Evolutionary conservation across 495 filamentous ascomycete genomes (phyloP).

Genomic region (Neurospora sp.): DNA sequence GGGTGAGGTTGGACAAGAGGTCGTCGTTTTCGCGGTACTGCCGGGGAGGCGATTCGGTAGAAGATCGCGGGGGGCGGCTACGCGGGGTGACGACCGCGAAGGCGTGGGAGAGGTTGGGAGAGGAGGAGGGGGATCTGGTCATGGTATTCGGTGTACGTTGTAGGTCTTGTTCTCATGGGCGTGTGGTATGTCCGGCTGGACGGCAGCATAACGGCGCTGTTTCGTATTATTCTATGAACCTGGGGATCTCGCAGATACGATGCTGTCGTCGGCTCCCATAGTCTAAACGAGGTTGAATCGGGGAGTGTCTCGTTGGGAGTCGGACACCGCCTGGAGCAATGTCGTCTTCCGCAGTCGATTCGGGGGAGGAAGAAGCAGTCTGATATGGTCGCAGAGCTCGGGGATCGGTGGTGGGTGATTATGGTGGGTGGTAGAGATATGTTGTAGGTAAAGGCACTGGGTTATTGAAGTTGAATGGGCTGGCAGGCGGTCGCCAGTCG

Average conservation of each 20-base stretch:
- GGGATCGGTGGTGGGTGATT: neutral
- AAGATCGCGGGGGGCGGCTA: conserved; percentile 13
- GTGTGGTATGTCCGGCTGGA: neutral
- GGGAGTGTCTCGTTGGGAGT: neutral
- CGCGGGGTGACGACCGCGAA: conserved; percentile 15
- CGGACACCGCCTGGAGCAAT: neutral
- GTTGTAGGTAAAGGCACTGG: neutral
- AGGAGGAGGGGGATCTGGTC: conserved; percentile 18
- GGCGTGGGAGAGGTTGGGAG: conserved; percentile 10
- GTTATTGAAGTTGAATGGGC: neutral
- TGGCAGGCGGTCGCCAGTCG: neutral
- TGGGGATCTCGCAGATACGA: neutral
- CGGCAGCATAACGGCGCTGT: neutral
- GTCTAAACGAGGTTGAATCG: neutral
- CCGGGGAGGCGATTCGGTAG: conserved; percentile 26
- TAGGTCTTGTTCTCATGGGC: neutral
- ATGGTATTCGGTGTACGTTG: conserved; percentile 9
- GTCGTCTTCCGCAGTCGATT: neutral
- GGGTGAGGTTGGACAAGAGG: conserved; percentile 33
- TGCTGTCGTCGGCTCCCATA: neutral
- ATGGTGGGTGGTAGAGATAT: neutral
- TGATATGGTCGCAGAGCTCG: neutral
- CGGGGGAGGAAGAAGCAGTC: neutral
- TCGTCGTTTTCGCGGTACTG: conserved; percentile 32
- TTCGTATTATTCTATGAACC: neutral